Percentiles rank a stretch among this genome's conserved stretches.
Conservation (phyloP, 2,329 filamentous ascomycete species). For the Diaporthe citri region DNA sequence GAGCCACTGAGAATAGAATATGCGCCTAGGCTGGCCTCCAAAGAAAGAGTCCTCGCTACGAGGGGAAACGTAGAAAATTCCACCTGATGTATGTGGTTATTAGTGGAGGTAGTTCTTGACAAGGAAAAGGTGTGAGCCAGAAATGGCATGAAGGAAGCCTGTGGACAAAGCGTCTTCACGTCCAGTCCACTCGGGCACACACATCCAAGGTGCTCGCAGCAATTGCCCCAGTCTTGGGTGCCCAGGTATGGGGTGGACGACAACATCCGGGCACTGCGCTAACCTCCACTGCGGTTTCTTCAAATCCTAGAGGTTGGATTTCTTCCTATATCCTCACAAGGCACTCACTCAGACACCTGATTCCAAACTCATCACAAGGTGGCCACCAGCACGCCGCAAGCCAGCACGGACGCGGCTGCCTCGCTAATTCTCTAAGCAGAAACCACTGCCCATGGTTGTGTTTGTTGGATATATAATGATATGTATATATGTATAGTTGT, state of each 20-base stretch:
- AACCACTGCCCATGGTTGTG: neutral
- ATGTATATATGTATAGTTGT: neutral
- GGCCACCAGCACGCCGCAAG: neutral
- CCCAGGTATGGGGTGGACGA: too few species aligned
- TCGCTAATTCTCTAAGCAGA: neutral
- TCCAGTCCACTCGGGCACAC: neutral
- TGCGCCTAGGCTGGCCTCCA: too few species aligned
- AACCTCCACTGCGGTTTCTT: neutral
- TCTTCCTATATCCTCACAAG: neutral
- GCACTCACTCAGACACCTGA: neutral
- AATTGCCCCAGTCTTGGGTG: neutral
- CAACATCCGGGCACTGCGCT: neutral
- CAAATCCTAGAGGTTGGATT: neutral
- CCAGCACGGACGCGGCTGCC: neutral
- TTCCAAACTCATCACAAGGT: neutral
- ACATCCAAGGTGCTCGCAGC: too few species aligned
- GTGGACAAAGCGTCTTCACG: neutral
- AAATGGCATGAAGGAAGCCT: neutral
- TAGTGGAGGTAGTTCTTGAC: too few species aligned
- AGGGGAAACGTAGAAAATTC: neutral
- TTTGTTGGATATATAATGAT: conserved; percentile 4
- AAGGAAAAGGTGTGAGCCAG: too few species aligned
- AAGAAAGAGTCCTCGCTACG: neutral
- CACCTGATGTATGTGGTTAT: too few species aligned
- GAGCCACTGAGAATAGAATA: too few species aligned